Conservation (phyloP, 129 eudicot genomes). For the Calendula officinalis region DNA sequence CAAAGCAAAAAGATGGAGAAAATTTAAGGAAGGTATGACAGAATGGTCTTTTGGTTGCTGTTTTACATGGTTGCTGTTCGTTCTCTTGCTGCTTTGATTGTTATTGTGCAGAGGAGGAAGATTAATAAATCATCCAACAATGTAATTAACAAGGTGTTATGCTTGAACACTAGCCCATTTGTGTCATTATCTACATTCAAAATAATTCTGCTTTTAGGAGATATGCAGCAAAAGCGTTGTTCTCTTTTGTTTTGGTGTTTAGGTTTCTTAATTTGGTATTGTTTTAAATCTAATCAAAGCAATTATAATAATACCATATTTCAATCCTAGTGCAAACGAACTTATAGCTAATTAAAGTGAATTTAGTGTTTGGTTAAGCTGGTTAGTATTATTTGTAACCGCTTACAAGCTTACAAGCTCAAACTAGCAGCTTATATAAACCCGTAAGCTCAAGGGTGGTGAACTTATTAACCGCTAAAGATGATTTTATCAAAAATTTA, state of each 20-base stretch:
- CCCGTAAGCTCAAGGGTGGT: no score
- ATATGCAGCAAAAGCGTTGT: conserved; percentile 1
- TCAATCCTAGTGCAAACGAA: not conserved
- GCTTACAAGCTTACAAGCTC: no score
- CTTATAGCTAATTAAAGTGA: not conserved
- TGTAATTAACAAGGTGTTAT: not conserved
- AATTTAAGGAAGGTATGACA: not conserved
- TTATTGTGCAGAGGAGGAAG: not conserved
- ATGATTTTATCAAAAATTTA: no score
- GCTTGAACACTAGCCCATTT: not conserved
- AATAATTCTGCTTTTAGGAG: not conserved
- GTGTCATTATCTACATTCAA: conserved; percentile 1
- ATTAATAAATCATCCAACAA: not conserved
- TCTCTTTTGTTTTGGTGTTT: not conserved
- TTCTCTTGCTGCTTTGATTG: not conserved
- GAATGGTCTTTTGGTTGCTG: not conserved
- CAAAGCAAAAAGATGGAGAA: conserved; percentile 11
- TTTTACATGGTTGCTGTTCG: not conserved
- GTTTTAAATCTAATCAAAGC: not conserved
- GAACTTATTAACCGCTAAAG: no score
- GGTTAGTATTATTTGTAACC: no score
- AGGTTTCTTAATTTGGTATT: not conserved
- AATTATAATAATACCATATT: not conserved
- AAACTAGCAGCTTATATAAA: no score
- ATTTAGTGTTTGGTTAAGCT: not conserved